Evolutionary conservation across 352 stramenopile species (phyloP), one percentile per base, ranked within the genome.

Genomic region (Phytopythium cucurbitacearum): DNA sequence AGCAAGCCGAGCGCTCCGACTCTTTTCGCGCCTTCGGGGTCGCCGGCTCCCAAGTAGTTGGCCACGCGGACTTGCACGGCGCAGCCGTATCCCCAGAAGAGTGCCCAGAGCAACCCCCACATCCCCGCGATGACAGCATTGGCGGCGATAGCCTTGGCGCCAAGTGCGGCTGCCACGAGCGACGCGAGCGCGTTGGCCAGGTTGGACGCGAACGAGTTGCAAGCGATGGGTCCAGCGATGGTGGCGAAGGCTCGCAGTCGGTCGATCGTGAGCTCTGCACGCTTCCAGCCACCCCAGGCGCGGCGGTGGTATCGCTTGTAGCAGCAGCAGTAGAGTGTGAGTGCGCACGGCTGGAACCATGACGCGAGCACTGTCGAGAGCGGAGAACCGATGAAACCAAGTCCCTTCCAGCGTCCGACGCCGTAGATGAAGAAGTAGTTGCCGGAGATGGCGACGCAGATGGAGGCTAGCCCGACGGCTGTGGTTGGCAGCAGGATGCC

Each of bases 391-490:
- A 87, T 50, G 43, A 89, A 93, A n/a, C 82, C 80, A 32, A 93
- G 53, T 0, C 82, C 80, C 0, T 40, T 9, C 70, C 68, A 87
- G 9, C 63, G 55, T 8, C 65, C 74, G 38, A 80, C 48, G 21
- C 79, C 79, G 53, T 90, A 84, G 48, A 93, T 89, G 60, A 89
- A 74, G 4, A 89, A 40, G 50, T 82, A 89, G 54, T 93, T 93
- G 44, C 66, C 74, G 0, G 59, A 61, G 15, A 73, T 67, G 1
- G 76, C 74, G 41, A 89, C 61, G 36, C 66, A 67, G 47, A 91
- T 89, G 16, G 81, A 88, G 0, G 64, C 66, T 49, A 79, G 62
- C 0, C 75, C 77, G n/a, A 89, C 77, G 32, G 81, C 48, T 1
- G 80, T 91, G 1, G 78, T 89, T 10, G 80, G 78, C 15, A 84